A percentile compares a stretch with the other conserved stretches of the same genome.
Conservation (phyloP, 768 basidiomycete species). For the Mycena latifolia region DNA sequence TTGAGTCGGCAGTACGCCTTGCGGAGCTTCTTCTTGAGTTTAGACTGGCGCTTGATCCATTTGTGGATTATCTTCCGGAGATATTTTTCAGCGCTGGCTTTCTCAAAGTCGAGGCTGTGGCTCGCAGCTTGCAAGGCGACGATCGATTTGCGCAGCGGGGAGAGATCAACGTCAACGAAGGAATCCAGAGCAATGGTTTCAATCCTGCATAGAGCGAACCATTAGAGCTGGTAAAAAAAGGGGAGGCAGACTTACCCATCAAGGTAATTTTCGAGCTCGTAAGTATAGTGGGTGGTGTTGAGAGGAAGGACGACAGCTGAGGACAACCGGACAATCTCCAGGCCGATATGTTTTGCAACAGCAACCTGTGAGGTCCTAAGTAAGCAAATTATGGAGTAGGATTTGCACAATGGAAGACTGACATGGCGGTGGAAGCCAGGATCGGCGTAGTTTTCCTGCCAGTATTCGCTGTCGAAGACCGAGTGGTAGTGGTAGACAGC, state of each 20-base stretch:
- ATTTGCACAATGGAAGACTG: conserved; percentile 32
- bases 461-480: conserved; percentile 78
- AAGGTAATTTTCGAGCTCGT: conserved; percentile 66
- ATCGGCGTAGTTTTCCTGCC: conserved; percentile 83
- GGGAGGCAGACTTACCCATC: conserved; percentile 51
- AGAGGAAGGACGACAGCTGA: conserved; percentile 70
- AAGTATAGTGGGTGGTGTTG: conserved; percentile 77
- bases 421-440: conserved; percentile 79
- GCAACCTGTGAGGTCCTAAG: conserved; percentile 54
- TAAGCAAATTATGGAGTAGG: neutral
- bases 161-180: conserved; percentile 46
- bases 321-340: conserved; percentile 65
- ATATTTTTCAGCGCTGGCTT: conserved; percentile 53
- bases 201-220: conserved; percentile 50
- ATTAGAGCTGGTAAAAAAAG: conserved; percentile 42
- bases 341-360: conserved; percentile 68
- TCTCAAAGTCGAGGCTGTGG: conserved; percentile 58
- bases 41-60: conserved; percentile 42
- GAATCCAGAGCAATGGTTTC: conserved; percentile 54
- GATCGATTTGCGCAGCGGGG: conserved; percentile 54
- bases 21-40: conserved; percentile 42
- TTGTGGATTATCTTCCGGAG: conserved; percentile 51
- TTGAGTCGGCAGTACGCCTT: conserved; percentile 50
- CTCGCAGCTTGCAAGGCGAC: conserved; percentile 54
- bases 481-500: conserved; percentile 84